Evolutionary conservation across 345 rosid genomes (phyloP), one percentile per base, ranked within the genome.

Genomic region (Salix arbutifolia): DNA sequence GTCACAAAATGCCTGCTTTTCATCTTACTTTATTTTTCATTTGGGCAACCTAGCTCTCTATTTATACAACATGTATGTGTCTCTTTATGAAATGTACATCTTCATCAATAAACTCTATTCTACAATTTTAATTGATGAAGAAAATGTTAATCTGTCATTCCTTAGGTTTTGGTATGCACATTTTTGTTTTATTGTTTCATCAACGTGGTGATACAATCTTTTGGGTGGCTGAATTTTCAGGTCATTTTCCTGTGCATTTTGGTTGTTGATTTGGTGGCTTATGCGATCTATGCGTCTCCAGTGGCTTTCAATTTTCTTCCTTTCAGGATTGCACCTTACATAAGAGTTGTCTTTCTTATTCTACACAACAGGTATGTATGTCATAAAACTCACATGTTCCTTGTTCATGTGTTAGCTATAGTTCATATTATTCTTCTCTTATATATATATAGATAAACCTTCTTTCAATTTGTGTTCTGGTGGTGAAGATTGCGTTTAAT

Each of bases 321-420:
- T 19, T 74, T 91, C 74, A 88, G 99, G 79, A 82, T 90, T 73
- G 98, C 99, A 19, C 99, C 97, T 30, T 93, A 96, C 61, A 81
- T 91, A 76, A 87, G 98, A 86, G 99, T 96, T 78, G 73, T 89
- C 69, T 52, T 93, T 81, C 90, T 96, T 83, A 86, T 91, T 84
- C 88, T 92, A 69, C 87, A 83, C 82, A 87, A 89, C 37, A 91
- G 98, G 99, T 96, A 93, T 53, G 38, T 7, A 42, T 65, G 50
- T 35, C 14, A 67, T n/a, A 37, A 21, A 73, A 48, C 50, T 46
- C 50, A 12, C 4, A 1, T 38, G 4, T 44, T 37, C 9, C 53
- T 46, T 38, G 19, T 17, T 71, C 42, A 46, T 18, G 8, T 6
- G 50, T 46, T 13, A 46, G 5, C 50, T 16, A 46, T 46, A 13